These are phyloP conservation scores for Vigna radiata DNA, from an alignment of 306 rosid species.

Conservation along the genomic window DNA sequence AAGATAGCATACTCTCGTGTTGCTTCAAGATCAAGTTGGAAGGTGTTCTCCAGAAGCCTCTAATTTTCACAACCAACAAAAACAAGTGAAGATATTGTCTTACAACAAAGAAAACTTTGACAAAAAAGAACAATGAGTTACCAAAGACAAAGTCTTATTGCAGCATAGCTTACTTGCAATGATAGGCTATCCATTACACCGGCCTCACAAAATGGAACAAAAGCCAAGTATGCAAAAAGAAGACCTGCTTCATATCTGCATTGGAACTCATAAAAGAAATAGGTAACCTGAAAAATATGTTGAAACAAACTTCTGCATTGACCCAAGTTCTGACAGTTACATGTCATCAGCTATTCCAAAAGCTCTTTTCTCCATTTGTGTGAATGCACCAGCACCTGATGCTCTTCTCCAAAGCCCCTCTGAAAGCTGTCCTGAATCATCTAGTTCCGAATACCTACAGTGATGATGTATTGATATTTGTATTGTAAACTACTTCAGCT, in stretches of 20 bases:
- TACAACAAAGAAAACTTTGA: constrained; percentile 22
- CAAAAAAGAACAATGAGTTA: constrained; percentile 16
- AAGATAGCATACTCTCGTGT: constrained; percentile 72
- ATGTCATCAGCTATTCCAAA: constrained; percentile 97
- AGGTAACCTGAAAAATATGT: constrained; percentile 21
- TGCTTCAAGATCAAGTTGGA: constrained; percentile 81
- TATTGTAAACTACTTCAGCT: constrained; percentile 29
- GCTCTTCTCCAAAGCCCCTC: constrained; percentile 96
- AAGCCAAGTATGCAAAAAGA: constrained; percentile 86
- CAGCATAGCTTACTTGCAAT: constrained; percentile 73
- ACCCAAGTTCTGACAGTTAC: constrained; percentile 55
- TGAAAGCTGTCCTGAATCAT: constrained; percentile 62
- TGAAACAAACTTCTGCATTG: constrained; percentile 42
- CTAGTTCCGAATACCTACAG: constrained; percentile 67
- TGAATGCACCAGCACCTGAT: constrained; percentile 76
- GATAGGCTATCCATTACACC: constrained; percentile 86
- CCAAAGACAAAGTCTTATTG: constrained; percentile 22
- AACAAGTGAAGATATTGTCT: constrained; percentile 33
- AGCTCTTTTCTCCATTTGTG: constrained; percentile 81
- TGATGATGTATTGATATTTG: constrained; percentile 39
- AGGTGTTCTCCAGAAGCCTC: constrained; percentile 97
- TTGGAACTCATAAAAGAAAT: constrained; percentile 29
- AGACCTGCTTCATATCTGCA: constrained; percentile 96
- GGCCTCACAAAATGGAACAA: constrained; percentile 92
- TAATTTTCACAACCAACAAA: constrained; percentile 48